Evolutionary conservation across 2,329 filamentous ascomycete genomes (phyloP).

Genomic region (Capronia coronata): DNA sequence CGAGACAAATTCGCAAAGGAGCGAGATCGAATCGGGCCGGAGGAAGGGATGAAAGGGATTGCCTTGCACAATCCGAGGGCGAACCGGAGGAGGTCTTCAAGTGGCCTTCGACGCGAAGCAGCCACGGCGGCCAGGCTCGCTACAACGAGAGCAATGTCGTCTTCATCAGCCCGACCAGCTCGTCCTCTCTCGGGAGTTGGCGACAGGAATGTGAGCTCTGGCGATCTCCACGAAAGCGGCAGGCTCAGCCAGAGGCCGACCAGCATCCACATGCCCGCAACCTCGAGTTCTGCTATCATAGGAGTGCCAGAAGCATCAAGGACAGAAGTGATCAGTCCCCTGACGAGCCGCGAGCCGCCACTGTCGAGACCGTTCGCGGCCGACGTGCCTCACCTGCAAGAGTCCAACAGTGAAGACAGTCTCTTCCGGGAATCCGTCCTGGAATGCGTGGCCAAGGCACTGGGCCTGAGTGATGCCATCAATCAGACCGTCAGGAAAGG

Average conservation of each 20-base stretch:
- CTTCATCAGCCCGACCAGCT: slow-evolving; percentile 12
- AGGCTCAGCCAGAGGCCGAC: slow-evolving; percentile 17
- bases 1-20: slow-evolving; percentile 91
- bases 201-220: slow-evolving; percentile 54
- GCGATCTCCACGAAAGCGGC: slow-evolving; percentile 53
- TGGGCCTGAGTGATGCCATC: slow-evolving; percentile 65
- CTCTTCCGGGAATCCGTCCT: slow-evolving; percentile 84
- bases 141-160: slow-evolving; percentile 34
- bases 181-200: slow-evolving; percentile 26
- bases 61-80: slow-evolving; percentile 77
- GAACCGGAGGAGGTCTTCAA: slow-evolving; percentile 64
- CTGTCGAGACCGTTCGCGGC: slow-evolving; percentile 33
- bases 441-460: slow-evolving; percentile 91
- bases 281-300: slow-evolving; percentile 18
- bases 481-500: slow-evolving; percentile 46
- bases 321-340: slow-evolving; percentile 33
- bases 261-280: slow-evolving; percentile 17
- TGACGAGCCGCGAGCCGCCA: slow-evolving; percentile 40
- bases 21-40: slow-evolving; percentile 69
- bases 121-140: slow-evolving; percentile 60
- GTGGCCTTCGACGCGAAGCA: slow-evolving; percentile 71
- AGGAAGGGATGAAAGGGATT: slow-evolving; percentile 85
- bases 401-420: slow-evolving; percentile 79
- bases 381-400: slow-evolving; percentile 44
- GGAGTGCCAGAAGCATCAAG: slow-evolving; percentile 8